phyloP scores from a whole-genome alignment of 805 yeast genomes.

The Candida methanosorbosa region DNA sequence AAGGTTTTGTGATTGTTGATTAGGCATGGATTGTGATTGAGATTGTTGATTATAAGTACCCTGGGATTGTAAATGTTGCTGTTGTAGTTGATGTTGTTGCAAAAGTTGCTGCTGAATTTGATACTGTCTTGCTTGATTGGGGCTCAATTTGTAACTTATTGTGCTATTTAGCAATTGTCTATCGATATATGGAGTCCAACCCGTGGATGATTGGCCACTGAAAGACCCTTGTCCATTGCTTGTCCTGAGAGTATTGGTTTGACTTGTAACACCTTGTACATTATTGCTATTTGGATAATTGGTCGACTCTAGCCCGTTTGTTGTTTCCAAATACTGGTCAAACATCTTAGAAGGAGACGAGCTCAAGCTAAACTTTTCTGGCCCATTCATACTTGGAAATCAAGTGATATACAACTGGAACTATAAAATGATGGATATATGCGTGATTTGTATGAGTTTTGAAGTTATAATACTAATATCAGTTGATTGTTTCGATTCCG shows the following conservation, averaged over 20 bases:
- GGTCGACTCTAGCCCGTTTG: neutral
- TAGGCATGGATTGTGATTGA: too few species aligned
- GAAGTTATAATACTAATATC: too few species aligned
- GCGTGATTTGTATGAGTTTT: too few species aligned
- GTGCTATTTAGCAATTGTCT: conserved; percentile 3
- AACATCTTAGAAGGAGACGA: conserved; percentile 22
- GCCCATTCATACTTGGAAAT: conserved; percentile 4
- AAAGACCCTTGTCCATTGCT: too few species aligned
- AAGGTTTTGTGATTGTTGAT: too few species aligned
- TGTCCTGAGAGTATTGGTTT: neutral
- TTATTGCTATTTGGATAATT: neutral
- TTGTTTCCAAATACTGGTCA: conserved; percentile 15
- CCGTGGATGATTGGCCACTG: conserved; percentile 3
- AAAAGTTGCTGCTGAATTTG: conserved; percentile 2
- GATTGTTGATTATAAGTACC: neutral
- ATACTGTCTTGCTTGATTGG: conserved; percentile 5
- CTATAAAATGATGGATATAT: too few species aligned
- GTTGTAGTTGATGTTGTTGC: conserved; percentile 2
- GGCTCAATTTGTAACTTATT: conserved; percentile 5
- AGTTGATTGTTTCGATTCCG: too few species aligned
- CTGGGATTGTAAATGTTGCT: neutral
- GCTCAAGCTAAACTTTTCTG: conserved; percentile 10
- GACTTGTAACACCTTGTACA: too few species aligned
- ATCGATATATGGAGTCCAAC: conserved; percentile 21
- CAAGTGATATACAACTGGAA: too few species aligned